Base-by-base conservation (phyloP, 2,329 filamentous ascomycete genomes). In the Aspergillus fructus region DNA sequence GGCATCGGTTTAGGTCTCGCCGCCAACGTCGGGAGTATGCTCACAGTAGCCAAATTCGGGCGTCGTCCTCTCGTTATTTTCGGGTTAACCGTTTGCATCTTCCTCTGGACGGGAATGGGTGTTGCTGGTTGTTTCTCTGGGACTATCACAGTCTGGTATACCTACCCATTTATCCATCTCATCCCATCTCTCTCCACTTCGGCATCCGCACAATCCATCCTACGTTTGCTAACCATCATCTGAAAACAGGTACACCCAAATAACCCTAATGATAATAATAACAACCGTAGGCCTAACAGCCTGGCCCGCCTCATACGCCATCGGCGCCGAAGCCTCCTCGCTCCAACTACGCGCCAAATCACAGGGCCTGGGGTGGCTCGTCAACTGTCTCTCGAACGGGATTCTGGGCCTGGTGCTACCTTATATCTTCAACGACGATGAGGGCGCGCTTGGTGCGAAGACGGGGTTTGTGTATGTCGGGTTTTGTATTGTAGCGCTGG, bases 381-480 rank as follows among this genome's bases (percentile, higher is more conserved):
- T 74, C 2, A 74, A 75, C 1, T 74, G 76, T 2, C 66, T 78
- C 0, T 66, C 73, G 4, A 75, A 74, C 27, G 76, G 76, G 3
- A 66, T 77, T 47, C 77, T 82, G 55, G 76, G 75, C 0, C 72
- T 83, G 34, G 73, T 75, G 1, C 64, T 83, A 0, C 81, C 82
- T 0, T 84, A 83, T 55, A 76, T 82, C 12, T 83, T 81, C 68
- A 83, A 79, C 59, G 68, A 74, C 0, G 78, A 79, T 53, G 63
- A 72, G n/a, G 77, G 74, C 0, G 69, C 77, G 40, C 66, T 79
- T 0, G 62, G 71, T 5, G 76, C 71, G 0, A 78, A 78, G 59
- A 74, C 73, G 0, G 77, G 73, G 0, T 79, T 78, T 55, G 69
- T 78, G 5, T 79, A 73, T 58, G 65, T 67, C 11, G 75, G 63